phyloP scores from a whole-genome alignment of 495 filamentous ascomycete species.

The Daldinia loculata region DNA sequence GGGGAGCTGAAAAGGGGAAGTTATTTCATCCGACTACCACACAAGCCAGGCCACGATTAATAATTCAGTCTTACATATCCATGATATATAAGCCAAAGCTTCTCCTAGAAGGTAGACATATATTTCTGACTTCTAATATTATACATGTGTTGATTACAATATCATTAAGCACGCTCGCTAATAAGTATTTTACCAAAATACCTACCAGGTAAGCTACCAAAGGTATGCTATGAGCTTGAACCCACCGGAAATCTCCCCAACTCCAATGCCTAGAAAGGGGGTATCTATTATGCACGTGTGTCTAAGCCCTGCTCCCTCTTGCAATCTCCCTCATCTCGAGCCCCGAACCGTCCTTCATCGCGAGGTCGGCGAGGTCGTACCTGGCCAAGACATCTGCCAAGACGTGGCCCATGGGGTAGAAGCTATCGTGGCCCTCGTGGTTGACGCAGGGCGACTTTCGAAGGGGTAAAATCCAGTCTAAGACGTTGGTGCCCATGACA shows the following conservation, averaged over 20 bases:
- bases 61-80: background rate
- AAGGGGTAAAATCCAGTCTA: slow-evolving; percentile 80
- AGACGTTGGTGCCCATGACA: slow-evolving; percentile 73
- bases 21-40: background rate
- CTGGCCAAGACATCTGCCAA: slow-evolving; percentile 49
- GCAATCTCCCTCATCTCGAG: slow-evolving; percentile 44
- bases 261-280: slow-evolving; percentile 36
- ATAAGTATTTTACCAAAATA: background rate
- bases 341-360: slow-evolving; percentile 27
- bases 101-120: background rate
- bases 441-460: slow-evolving; percentile 68
- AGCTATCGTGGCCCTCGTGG: slow-evolving; percentile 58
- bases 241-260: slow-evolving; percentile 7
- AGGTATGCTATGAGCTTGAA: slow-evolving; percentile 1
- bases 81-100: background rate
- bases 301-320: slow-evolving; percentile 21
- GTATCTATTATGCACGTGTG: slow-evolving; percentile 30
- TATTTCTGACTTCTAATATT: background rate
- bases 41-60: background rate
- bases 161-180: background rate
- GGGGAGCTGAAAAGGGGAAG: background rate
- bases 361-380: slow-evolving; percentile 49
- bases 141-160: background rate
- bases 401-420: slow-evolving; percentile 58
- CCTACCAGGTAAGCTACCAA: background rate